Evolutionary conservation across 768 basidiomycete genomes (phyloP), one percentile per base, ranked within the genome.

Genomic region (Kwoniella sp.): DNA sequence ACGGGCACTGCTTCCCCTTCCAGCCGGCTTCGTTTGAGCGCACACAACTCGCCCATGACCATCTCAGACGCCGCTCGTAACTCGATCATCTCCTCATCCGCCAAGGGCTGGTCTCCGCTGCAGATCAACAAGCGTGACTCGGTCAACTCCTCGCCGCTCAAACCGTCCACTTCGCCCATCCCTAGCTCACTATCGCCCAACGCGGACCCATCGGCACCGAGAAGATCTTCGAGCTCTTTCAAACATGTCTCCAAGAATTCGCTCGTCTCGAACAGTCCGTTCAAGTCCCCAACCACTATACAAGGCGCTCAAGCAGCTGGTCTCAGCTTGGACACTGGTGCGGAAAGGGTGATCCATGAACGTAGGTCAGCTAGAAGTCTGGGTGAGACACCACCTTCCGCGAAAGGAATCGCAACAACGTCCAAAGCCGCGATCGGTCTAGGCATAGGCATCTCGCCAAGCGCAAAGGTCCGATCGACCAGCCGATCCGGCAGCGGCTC

Each of bases 241-340:
- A 76, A 76, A 59, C 75, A 76, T 50, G 69, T 76, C 31, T 67
- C 71, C 12, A 60, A 47, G 28, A 73, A 74, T 50, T 67, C 66
- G 9, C 67, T 76, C 27, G 75, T 76, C 28, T 68, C 66, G 36
- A 74, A 73, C 46, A 72, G 70, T 22, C 66, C 69, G 0, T 76
- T 76, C 71, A 76, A 76, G 45, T 63, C 40, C 19, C 60, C 55
- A 3, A 46, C 46, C 3, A 66, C 67, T 0, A 45, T 53, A 15
- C 67, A 65, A 53, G 62, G 60, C 15, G 55, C 48, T 28, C 62
- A 63, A 36, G 59, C 67, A 12, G 59, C 62, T 10, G 67, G 67
- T 2, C 33, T 64, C 19, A 40, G 47, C 15, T 41, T 62, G 41
- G 60, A 53, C 10, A 31, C 17, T 5, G 42, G 39, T 17, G 28